A percentile compares a stretch with the other conserved stretches of the same genome.
Evolutionary conservation across 495 filamentous ascomycete genomes (phyloP).

Genomic region (Staphylotrichum longicolle): DNA sequence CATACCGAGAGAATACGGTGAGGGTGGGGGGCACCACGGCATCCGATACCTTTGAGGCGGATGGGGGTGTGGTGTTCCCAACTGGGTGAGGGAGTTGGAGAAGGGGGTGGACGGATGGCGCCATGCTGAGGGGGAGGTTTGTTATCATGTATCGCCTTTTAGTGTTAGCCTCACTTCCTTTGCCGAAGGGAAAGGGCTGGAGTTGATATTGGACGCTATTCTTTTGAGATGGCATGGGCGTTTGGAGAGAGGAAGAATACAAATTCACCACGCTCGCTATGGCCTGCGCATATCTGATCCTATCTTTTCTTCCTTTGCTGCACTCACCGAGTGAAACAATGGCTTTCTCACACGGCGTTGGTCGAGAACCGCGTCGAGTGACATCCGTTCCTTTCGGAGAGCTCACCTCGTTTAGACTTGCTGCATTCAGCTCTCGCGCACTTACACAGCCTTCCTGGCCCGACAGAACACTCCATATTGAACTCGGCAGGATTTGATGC

Average conservation of each 20-base stretch:
- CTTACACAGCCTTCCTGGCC: too few relatives aligned
- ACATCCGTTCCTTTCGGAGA: too few relatives aligned
- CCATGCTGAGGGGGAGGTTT: constrained; percentile 6
- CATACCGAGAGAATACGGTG: constrained; percentile 17
- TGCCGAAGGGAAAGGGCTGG: background rate
- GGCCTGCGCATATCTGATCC: constrained; percentile 36
- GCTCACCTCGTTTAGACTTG: too few relatives aligned
- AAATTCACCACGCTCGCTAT: constrained; percentile 29
- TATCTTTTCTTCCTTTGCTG: background rate
- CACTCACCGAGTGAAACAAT: too few relatives aligned
- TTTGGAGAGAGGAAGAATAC: constrained; percentile 14
- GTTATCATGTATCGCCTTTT: constrained; percentile 16
- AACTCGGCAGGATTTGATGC: too few relatives aligned
- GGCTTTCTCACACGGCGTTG: too few relatives aligned
- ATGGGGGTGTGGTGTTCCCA: constrained; percentile 13
- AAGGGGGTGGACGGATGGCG: constrained; percentile 6
- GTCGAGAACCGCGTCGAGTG: too few relatives aligned
- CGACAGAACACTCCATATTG: too few relatives aligned
- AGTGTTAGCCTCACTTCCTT: too few relatives aligned
- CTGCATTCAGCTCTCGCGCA: too few relatives aligned
- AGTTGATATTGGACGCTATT: constrained; percentile 4
- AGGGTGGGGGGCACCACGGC: constrained; percentile 4
- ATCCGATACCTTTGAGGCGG: background rate
- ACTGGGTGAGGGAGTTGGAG: constrained; percentile 1
- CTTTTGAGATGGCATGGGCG: constrained; percentile 10